Evolutionary conservation across 192 early-diverging fungal genomes (phyloP).

Genomic region (Mortierella antarctica): DNA sequence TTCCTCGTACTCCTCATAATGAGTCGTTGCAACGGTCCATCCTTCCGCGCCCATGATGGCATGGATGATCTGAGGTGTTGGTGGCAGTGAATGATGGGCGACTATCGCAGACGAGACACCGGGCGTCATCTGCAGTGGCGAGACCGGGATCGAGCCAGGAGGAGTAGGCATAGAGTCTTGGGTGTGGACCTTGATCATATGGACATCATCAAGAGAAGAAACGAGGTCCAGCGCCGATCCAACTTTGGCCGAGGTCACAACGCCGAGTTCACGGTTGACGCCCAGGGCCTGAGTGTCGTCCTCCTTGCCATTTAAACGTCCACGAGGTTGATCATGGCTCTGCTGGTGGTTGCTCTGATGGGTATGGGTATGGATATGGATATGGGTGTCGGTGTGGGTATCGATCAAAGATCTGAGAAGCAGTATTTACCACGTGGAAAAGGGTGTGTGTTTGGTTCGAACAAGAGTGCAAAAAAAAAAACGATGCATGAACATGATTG

Average conservation of each 20-base stretch:
- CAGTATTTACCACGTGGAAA: not conserved
- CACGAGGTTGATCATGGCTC: not conserved
- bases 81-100: not conserved
- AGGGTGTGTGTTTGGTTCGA: conserved; percentile 7
- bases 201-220: not conserved
- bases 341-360: not conserved
- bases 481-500: conserved; percentile 27
- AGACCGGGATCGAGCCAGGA: conserved; percentile 28
- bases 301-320: not conserved
- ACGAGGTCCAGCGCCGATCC: conserved; percentile 1
- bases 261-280: not conserved
- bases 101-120: too few relatives aligned
- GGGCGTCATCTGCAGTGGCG: conserved; percentile 19
- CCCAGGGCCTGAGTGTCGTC: not conserved
- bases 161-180: conserved; percentile 36
- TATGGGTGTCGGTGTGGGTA: conserved; percentile 2
- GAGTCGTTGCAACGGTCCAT: not conserved
- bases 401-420: conserved; percentile 10
- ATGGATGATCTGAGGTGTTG: not conserved
- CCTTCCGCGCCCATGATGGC: not conserved
- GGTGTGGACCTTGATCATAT: not conserved
- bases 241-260: not conserved
- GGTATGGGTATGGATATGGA: conserved; percentile 3
- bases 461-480: conserved; percentile 15
- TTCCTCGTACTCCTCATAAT: conserved; percentile 27